Percentiles rank a stretch among this genome's conserved stretches.
These are phyloP conservation scores for Phytophthora brassicae DNA, from an alignment of 352 stramenopile genomes.

Conservation along the genomic window DNA sequence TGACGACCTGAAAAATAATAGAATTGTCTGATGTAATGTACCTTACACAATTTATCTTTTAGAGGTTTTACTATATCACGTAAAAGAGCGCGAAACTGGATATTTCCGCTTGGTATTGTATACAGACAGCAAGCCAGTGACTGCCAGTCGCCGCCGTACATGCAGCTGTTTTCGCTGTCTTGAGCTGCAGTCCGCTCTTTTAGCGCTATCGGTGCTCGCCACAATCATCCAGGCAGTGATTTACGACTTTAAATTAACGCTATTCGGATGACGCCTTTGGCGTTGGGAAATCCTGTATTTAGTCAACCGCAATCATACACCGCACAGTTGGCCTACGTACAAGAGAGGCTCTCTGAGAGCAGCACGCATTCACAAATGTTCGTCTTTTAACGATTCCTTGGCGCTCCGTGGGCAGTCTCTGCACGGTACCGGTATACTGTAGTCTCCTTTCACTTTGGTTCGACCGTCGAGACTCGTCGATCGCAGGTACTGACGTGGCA, in stretches of 20 bases:
- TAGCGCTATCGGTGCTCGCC: constrained; percentile 9
- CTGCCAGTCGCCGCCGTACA: constrained; percentile 7
- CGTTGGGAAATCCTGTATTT: not conserved
- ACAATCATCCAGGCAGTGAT: constrained; percentile 14
- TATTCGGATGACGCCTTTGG: too few relatives aligned
- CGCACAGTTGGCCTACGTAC: constrained; percentile 20
- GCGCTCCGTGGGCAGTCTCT: constrained; percentile 17
- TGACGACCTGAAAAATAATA: constrained; percentile 14
- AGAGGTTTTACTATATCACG: not conserved
- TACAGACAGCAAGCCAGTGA: constrained; percentile 9
- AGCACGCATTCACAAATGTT: constrained; percentile 16
- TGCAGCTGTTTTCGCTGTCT: constrained; percentile 24
- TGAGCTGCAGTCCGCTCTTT: constrained; percentile 19
- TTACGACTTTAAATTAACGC: not conserved
- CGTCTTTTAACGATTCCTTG: not conserved
- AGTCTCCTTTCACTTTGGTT: constrained; percentile 4
- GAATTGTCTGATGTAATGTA: not conserved
- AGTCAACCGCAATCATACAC: constrained; percentile 6
- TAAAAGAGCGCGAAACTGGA: constrained; percentile 14
- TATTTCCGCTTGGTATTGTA: constrained; percentile 18
- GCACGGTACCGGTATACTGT: too few relatives aligned
- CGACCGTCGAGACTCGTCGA: not conserved
- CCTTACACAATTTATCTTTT: not conserved
- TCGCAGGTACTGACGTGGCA: constrained; percentile 9
- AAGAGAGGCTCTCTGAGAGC: constrained; percentile 18